These are phyloP conservation scores for Cruciata laevipes DNA, from an alignment of 257 asterid genomes.

Conservation along the genomic window DNA sequence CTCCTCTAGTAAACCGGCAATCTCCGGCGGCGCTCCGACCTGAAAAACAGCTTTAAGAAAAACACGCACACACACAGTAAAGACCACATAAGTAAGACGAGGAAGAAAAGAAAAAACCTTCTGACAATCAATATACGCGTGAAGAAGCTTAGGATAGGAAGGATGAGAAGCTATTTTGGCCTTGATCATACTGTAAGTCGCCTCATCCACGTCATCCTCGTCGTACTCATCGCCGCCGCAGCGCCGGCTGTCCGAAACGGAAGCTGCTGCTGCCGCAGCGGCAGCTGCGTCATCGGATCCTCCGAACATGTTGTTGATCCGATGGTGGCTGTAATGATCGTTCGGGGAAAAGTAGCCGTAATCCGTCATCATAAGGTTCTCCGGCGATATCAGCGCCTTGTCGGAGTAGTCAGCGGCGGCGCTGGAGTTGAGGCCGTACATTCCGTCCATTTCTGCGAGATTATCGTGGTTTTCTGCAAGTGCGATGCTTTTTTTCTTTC, in stretches of 20 bases:
- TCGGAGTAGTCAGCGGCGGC: conserved; percentile 30
- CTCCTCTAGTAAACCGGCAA: conserved; percentile 34
- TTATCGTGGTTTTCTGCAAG: not conserved
- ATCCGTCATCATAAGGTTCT: conserved; percentile 29
- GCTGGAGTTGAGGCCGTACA: conserved; percentile 25
- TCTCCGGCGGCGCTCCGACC: conserved; percentile 53
- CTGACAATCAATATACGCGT: conserved; percentile 47
- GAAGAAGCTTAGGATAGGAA: conserved; percentile 31
- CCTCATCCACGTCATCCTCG: conserved; percentile 22
- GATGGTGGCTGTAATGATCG: conserved; percentile 11
- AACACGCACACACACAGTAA: conserved; percentile 1
- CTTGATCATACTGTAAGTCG: conserved; percentile 29
- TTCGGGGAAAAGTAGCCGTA: conserved; percentile 18
- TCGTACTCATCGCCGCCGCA: conserved; percentile 16
- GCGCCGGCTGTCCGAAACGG: conserved; percentile 20
- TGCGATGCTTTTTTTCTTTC: not conserved
- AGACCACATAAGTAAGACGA: not conserved
- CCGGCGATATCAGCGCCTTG: conserved; percentile 45
- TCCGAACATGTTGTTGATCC: conserved; percentile 20
- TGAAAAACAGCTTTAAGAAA: conserved; percentile 1
- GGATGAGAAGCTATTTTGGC: conserved; percentile 45
- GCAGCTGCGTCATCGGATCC: conserved; percentile 8
- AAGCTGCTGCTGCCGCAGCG: conserved; percentile 8
- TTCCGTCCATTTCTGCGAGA: conserved; percentile 28
- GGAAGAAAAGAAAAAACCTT: conserved; percentile 26